Conservation (phyloP, 2,329 filamentous ascomycete genomes). For the Venturia carpophila region DNA sequence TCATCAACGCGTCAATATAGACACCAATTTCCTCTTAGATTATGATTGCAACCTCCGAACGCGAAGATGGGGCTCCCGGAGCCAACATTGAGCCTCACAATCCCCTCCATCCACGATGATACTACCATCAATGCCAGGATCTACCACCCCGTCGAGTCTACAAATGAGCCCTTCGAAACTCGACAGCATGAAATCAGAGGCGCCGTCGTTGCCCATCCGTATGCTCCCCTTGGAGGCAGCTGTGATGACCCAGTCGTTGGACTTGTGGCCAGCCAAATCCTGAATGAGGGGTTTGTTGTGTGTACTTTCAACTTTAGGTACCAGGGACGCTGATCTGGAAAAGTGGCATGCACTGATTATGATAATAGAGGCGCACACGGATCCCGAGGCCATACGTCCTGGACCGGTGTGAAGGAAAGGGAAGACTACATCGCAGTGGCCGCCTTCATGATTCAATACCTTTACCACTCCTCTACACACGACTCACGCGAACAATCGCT, state of each 20-base stretch:
- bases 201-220: constrained; percentile 78
- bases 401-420: constrained; percentile 74
- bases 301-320: constrained; percentile 90
- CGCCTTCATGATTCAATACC: constrained; percentile 19
- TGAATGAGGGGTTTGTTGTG: constrained; percentile 64
- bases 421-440: constrained; percentile 66
- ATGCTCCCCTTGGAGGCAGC: constrained; percentile 76
- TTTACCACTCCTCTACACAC: not conserved
- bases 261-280: constrained; percentile 53
- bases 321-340: constrained; percentile 17
- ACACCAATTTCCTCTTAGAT: not conserved
- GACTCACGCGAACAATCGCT: not conserved
- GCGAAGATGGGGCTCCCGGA: constrained; percentile 14
- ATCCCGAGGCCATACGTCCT: constrained; percentile 73
- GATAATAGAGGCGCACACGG: constrained; percentile 60
- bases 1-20: constrained; percentile 2
- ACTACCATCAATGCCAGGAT: constrained; percentile 70
- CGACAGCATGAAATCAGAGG: constrained; percentile 34
- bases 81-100: constrained; percentile 53
- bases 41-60: not conserved
- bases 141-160: constrained; percentile 49
- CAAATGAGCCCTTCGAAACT: not conserved
- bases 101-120: constrained; percentile 79
- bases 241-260: constrained; percentile 76
- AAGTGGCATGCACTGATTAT: not conserved